A percentile compares a stretch with the other conserved stretches of the same genome.
Evolutionary conservation across 1,284 basidiomycete species (phyloP).

Genomic region (Sphaerobolus stellatus): DNA sequence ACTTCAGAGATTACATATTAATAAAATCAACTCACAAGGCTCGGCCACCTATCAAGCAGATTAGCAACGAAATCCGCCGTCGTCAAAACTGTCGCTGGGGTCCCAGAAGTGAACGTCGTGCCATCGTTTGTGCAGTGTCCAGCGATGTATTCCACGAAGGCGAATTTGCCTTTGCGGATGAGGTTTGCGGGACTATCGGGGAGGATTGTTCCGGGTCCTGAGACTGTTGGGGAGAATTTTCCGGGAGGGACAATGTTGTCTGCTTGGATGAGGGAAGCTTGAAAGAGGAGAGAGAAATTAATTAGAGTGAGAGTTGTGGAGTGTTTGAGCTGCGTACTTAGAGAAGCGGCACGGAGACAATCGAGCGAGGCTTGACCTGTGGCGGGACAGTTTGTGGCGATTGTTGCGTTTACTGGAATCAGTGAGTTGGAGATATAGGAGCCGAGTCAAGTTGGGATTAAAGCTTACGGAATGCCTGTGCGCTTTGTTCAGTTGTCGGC

Average conservation of each 20-base stretch:
- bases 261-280: slow-evolving; percentile 39
- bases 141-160: slow-evolving; percentile 39
- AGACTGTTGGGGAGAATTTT: slow-evolving; percentile 37
- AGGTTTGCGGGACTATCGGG: slow-evolving; percentile 44
- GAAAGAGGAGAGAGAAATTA: not conserved
- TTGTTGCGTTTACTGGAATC: slow-evolving; percentile 30
- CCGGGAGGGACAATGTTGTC: slow-evolving; percentile 38
- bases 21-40: slow-evolving; percentile 32
- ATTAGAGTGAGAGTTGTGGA: slow-evolving; percentile 8
- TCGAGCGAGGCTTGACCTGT: slow-evolving; percentile 30
- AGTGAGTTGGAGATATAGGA: too few species aligned
- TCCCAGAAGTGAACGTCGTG: slow-evolving; percentile 39
- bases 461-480: slow-evolving; percentile 35
- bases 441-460: not conserved
- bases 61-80: slow-evolving; percentile 40
- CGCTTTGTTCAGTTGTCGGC: slow-evolving; percentile 28
- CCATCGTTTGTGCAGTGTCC: slow-evolving; percentile 48
- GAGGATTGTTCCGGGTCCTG: slow-evolving; percentile 38
- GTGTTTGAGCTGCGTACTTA: slow-evolving; percentile 25
- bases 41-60: slow-evolving; percentile 39
- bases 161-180: slow-evolving; percentile 39
- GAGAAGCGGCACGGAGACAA: slow-evolving; percentile 42
- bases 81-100: slow-evolving; percentile 38
- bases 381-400: slow-evolving; percentile 34
- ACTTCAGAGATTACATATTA: not conserved